Percentiles rank a stretch among this genome's conserved stretches.
Conservation (phyloP, 371 early-diverging fungal species). For the Circinella umbellata region DNA sequence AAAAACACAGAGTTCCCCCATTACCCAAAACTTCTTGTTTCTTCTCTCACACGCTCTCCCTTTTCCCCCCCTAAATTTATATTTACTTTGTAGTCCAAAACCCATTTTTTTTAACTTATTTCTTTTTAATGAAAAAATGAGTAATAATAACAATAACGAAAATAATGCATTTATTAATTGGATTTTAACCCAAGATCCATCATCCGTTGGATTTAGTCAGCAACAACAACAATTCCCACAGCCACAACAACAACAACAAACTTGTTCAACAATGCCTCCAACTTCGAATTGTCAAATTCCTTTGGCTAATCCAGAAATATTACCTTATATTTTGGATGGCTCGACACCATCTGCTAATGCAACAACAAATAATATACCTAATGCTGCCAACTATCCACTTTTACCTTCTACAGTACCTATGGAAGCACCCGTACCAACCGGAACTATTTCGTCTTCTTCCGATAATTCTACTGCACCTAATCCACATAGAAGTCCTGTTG, state of each 20-base stretch:
- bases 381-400: conserved; percentile 2
- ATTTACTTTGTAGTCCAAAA: too few relatives aligned
- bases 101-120: too few relatives aligned
- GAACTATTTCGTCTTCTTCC: neutral
- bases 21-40: too few relatives aligned
- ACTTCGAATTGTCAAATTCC: neutral
- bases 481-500: neutral
- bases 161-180: conserved; percentile 4
- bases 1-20: too few relatives aligned
- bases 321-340: neutral
- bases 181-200: conserved; percentile 1
- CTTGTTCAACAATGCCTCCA: neutral
- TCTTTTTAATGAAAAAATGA: neutral
- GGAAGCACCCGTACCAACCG: neutral
- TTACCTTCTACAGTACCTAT: conserved; percentile 1
- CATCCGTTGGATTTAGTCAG: neutral
- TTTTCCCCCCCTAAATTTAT: neutral
- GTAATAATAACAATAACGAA: conserved; percentile 1
- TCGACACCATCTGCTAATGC: neutral
- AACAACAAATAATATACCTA: neutral
- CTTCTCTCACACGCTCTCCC: neutral
- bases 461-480: neutral
- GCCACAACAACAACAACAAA: neutral
- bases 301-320: conserved; percentile 1
- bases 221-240: neutral